Conservation (phyloP, 2,329 filamentous ascomycete species). For the Nakataea oryzae region DNA sequence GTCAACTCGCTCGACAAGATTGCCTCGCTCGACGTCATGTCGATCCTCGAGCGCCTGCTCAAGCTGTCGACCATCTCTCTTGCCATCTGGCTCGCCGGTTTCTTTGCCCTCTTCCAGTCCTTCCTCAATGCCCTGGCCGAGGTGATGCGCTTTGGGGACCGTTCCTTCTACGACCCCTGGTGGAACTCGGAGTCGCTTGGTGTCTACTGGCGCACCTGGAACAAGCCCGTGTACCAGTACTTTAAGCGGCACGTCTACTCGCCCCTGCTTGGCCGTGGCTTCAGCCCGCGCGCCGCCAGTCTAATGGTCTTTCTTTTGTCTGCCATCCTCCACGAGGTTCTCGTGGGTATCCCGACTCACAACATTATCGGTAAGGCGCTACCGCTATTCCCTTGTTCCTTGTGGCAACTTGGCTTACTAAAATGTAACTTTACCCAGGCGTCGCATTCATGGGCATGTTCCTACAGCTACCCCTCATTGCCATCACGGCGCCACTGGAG, state of each 20-base stretch:
- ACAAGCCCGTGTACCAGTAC: constrained; percentile 93
- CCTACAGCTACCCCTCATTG: constrained; percentile 80
- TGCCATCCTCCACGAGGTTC: constrained; percentile 79
- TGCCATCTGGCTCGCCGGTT: constrained; percentile 94
- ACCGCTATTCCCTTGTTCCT: neutral
- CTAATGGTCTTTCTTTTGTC: constrained; percentile 80
- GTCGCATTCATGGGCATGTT: constrained; percentile 94
- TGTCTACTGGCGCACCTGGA: constrained; percentile 92
- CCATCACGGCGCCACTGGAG: constrained; percentile 67
- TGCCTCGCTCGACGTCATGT: constrained; percentile 64
- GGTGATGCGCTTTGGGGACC: constrained; percentile 79
- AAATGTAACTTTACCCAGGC: constrained; percentile 34
- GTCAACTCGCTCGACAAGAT: constrained; percentile 87
- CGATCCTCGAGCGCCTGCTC: constrained; percentile 80
- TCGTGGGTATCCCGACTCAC: constrained; percentile 90
- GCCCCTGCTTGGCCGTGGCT: constrained; percentile 76
- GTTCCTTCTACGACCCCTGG: constrained; percentile 95
- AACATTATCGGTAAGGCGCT: constrained; percentile 65
- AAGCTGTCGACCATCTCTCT: constrained; percentile 93
- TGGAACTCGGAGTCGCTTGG: constrained; percentile 88
- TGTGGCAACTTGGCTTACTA: neutral
- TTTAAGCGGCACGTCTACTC: constrained; percentile 93
- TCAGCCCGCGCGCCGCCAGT: constrained; percentile 60
- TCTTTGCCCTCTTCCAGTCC: constrained; percentile 93
- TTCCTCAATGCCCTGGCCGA: constrained; percentile 87